Evolutionary conservation across 2,329 filamentous ascomycete genomes (phyloP).

Genomic region (Thermomyces lanuginosus): DNA sequence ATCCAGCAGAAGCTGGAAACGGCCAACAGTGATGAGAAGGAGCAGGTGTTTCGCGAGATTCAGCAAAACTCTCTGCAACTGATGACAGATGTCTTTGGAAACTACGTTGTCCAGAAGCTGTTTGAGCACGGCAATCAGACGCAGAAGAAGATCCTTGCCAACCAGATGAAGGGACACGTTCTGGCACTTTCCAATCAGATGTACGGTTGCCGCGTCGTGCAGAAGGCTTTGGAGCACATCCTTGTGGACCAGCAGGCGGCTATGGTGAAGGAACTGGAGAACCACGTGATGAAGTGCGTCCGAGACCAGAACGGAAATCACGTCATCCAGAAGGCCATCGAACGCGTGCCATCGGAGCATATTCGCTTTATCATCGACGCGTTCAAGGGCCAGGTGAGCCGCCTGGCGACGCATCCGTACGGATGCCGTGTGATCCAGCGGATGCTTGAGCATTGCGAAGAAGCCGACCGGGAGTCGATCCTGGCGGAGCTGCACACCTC

Average conservation of each 20-base stretch:
- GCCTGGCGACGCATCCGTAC: conserved; percentile 62
- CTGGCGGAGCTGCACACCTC: conserved; percentile 63
- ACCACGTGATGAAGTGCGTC: conserved; percentile 59
- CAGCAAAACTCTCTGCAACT: conserved; percentile 67
- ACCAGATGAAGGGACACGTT: conserved; percentile 76
- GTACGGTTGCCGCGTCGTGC: conserved; percentile 89
- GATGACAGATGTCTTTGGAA: conserved; percentile 94
- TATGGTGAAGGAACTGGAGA: conserved; percentile 67
- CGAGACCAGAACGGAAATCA: conserved; percentile 89
- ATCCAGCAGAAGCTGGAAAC: conserved; percentile 85
- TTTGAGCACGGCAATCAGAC: conserved; percentile 90
- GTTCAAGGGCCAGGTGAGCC: conserved; percentile 57
- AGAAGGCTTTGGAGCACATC: conserved; percentile 87
- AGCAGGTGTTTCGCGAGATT: conserved; percentile 76
- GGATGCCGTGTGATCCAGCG: conserved; percentile 88
- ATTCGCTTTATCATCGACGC: conserved; percentile 74
- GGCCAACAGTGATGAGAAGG: conserved; percentile 92
- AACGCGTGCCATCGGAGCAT: conserved; percentile 58
- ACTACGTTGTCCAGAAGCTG: conserved; percentile 96
- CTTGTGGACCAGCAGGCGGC: conserved; percentile 79
- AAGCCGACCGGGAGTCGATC: conserved; percentile 53
- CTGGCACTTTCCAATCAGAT: conserved; percentile 65
- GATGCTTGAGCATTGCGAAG: conserved; percentile 67
- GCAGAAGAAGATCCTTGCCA: conserved; percentile 76
- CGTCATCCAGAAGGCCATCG: conserved; percentile 86